A percentile compares a stretch with the other conserved stretches of the same genome.
These are phyloP conservation scores for Draba incana DNA, from an alignment of 345 rosid genomes.

Conservation along the genomic window DNA sequence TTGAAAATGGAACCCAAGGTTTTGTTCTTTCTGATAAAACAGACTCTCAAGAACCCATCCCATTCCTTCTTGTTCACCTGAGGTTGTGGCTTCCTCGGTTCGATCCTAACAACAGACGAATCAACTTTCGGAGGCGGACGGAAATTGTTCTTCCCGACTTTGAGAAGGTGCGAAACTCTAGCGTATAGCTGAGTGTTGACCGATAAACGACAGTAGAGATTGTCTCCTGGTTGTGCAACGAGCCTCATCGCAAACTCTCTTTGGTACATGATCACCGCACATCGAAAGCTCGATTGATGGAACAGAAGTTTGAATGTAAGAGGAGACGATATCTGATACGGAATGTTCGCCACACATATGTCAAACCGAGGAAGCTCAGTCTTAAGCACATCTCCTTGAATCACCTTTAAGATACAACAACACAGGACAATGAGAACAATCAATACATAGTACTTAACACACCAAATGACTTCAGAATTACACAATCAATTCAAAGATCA, in stretches of 20 bases:
- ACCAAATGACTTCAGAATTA: too few species aligned
- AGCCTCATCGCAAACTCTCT: constrained; percentile 94
- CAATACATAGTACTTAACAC: too few species aligned
- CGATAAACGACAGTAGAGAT: constrained; percentile 80
- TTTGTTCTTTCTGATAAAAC: constrained; percentile 91
- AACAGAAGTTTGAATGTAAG: constrained; percentile 80
- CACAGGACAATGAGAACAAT: too few species aligned
- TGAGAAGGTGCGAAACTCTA: constrained; percentile 85
- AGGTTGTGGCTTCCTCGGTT: constrained; percentile 76
- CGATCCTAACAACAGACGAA: constrained; percentile 89
- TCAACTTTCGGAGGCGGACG: constrained; percentile 97
- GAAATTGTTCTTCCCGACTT: constrained; percentile 93
- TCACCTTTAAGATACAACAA: constrained; percentile 52
- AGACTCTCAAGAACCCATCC: constrained; percentile 85
- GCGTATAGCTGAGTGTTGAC: constrained; percentile 86
- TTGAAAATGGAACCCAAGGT: constrained; percentile 81
- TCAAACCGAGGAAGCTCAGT: constrained; percentile 89
- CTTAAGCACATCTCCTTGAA: constrained; percentile 89
- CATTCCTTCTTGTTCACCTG: constrained; percentile 74
- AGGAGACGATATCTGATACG: constrained; percentile 91
- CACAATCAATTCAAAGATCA: too few species aligned
- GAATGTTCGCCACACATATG: constrained; percentile 91
- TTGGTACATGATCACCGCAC: constrained; percentile 93
- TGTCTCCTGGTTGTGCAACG: constrained; percentile 88
- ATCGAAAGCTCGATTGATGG: constrained; percentile 81